Percentiles rank a stretch among this genome's conserved stretches.
phyloP scores from a whole-genome alignment of 768 basidiomycete species.

The Hydnomerulius pinastri region DNA sequence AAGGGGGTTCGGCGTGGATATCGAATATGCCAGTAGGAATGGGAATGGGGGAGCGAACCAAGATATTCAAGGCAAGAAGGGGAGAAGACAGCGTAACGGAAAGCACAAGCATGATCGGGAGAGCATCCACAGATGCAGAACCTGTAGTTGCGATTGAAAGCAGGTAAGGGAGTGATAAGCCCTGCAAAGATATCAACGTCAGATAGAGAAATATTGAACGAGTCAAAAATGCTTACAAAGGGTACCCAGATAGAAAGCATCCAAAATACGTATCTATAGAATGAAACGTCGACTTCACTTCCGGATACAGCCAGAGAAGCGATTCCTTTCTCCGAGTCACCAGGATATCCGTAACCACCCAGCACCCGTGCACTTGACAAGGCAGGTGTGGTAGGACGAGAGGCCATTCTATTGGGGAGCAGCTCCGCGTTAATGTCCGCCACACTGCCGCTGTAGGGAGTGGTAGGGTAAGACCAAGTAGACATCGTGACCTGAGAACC shows the following conservation, averaged over 20 bases:
- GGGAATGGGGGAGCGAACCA: slow-evolving; percentile 63
- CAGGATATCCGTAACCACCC: slow-evolving; percentile 68
- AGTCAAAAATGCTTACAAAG: slow-evolving; percentile 46
- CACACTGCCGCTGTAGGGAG: slow-evolving; percentile 40
- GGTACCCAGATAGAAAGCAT: slow-evolving; percentile 69
- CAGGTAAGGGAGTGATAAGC: slow-evolving; percentile 64
- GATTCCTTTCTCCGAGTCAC: slow-evolving; percentile 57
- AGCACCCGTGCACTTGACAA: slow-evolving; percentile 62
- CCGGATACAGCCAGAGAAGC: slow-evolving; percentile 45
- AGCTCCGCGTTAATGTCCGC: slow-evolving; percentile 46
- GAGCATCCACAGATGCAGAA: slow-evolving; percentile 38
- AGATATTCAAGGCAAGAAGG: slow-evolving; percentile 59
- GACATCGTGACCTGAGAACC: slow-evolving; percentile 59
- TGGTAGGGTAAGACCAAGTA: slow-evolving; percentile 69
- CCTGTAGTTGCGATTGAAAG: slow-evolving; percentile 41
- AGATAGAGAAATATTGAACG: not conserved
- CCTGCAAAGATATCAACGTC: slow-evolving; percentile 36
- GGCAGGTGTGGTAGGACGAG: slow-evolving; percentile 53
- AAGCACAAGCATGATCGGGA: slow-evolving; percentile 55
- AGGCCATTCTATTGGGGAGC: slow-evolving; percentile 36
- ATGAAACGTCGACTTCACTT: slow-evolving; percentile 55
- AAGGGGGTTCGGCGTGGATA: slow-evolving; percentile 42
- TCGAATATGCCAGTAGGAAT: slow-evolving; percentile 70
- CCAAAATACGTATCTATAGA: slow-evolving; percentile 61
- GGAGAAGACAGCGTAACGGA: slow-evolving; percentile 72